Evolutionary conservation across 176 grass and related monocot species (phyloP).

Genomic region (Neostapfia colusana): DNA sequence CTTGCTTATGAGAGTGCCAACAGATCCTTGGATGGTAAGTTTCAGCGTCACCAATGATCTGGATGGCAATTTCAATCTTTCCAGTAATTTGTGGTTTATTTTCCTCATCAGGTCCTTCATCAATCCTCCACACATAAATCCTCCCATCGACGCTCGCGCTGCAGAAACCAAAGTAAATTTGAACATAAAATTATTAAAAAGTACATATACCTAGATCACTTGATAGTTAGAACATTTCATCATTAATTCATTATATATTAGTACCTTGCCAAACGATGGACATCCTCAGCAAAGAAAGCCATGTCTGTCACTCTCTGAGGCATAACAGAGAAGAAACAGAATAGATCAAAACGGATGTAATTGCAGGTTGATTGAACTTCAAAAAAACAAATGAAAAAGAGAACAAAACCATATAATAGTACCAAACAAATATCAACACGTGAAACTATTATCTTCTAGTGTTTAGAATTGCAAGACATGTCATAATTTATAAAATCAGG

Average conservation of each 20-base stretch:
- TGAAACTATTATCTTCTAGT: background rate
- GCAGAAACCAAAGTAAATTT: conserved; percentile 40
- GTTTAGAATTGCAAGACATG: background rate
- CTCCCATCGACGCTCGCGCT: conserved; percentile 91
- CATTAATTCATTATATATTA: conserved; percentile 42
- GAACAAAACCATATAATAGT: background rate
- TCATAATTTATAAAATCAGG: background rate
- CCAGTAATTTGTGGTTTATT: conserved; percentile 89
- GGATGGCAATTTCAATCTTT: conserved; percentile 79
- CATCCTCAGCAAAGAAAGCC: conserved; percentile 99
- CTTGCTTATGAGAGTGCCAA: conserved; percentile 99
- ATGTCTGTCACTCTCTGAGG: conserved; percentile 97
- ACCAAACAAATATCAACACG: background rate
- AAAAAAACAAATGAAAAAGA: conserved; percentile 9
- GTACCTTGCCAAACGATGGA: conserved; percentile 98
- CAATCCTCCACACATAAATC: conserved; percentile 94
- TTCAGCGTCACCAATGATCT: conserved; percentile 71
- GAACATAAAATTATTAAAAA: background rate
- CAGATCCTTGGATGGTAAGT: conserved; percentile 96
- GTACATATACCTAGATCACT: background rate
- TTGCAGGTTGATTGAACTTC: conserved; percentile 6
- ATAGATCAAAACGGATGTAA: conserved; percentile 30
- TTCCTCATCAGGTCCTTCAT: conserved; percentile 85
- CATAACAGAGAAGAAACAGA: conserved; percentile 37
- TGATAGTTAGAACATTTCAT: conserved; percentile 20